These are phyloP conservation scores for Botryosphaeria agaves DNA, from an alignment of 2,329 filamentous ascomycete species.

Conservation along the genomic window DNA sequence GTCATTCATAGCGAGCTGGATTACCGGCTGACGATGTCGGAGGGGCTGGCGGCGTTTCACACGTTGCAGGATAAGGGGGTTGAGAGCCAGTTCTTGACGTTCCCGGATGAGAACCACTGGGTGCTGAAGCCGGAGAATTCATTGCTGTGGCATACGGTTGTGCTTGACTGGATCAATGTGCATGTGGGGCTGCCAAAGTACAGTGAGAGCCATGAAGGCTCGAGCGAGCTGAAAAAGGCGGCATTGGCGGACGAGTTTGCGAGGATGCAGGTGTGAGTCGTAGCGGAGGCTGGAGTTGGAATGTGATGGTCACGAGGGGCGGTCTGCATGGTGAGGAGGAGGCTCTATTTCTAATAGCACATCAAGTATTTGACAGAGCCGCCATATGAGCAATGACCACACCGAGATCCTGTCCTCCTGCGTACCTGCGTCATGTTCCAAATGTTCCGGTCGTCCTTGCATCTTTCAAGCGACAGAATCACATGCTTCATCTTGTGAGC, in stretches of 20 bases:
- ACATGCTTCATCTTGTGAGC: too few species aligned
- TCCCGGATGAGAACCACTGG: constrained; percentile 69
- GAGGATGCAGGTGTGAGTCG: neutral
- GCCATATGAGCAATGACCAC: too few species aligned
- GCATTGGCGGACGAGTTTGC: neutral
- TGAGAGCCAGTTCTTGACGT: constrained; percentile 62
- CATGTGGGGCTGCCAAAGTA: constrained; percentile 31
- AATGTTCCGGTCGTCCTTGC: too few species aligned
- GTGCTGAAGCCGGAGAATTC: constrained; percentile 86
- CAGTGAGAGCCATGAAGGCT: constrained; percentile 1
- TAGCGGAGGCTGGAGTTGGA: too few species aligned
- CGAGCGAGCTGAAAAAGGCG: neutral
- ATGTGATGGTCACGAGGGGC: too few species aligned
- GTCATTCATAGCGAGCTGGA: constrained; percentile 85
- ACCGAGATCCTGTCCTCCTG: too few species aligned
- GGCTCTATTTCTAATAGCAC: too few species aligned
- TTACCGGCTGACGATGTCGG: constrained; percentile 71
- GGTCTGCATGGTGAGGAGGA: too few species aligned
- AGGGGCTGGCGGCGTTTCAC: constrained; percentile 75
- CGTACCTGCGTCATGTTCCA: too few species aligned
- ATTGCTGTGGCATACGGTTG: constrained; percentile 75
- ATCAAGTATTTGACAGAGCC: too few species aligned
- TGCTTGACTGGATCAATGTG: constrained; percentile 58
- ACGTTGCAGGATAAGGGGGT: constrained; percentile 60
- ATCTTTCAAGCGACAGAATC: too few species aligned